Conservation (phyloP, 2,329 filamentous ascomycete species). For the Ascocoryne sarcoides region DNA sequence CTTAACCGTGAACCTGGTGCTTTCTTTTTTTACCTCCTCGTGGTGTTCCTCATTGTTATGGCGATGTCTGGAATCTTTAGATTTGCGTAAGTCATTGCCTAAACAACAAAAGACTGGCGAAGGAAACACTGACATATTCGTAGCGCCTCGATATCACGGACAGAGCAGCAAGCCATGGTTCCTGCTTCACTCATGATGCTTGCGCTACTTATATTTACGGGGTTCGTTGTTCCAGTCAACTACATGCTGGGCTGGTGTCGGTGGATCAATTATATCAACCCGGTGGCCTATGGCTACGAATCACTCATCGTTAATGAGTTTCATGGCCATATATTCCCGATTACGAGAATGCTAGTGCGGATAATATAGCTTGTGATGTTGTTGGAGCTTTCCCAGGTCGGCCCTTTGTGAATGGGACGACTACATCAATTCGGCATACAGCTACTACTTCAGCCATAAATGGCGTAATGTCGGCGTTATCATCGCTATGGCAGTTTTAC, state of each 20-base stretch:
- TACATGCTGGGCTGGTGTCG: constrained; percentile 71
- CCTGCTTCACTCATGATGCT: constrained; percentile 42
- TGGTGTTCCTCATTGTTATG: constrained; percentile 11
- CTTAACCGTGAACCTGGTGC: constrained; percentile 53
- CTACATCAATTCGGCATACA: constrained; percentile 45
- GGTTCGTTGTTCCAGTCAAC: constrained; percentile 33
- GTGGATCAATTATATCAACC: constrained; percentile 61
- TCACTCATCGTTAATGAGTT: constrained; percentile 79
- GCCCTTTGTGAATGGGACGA: constrained; percentile 45
- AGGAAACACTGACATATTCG: no score
- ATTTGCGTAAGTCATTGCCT: no score
- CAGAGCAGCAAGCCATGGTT: constrained; percentile 54
- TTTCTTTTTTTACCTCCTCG: constrained; percentile 67
- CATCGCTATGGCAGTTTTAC: constrained; percentile 52
- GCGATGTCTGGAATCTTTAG: not conserved
- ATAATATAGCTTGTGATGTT: constrained; percentile 40
- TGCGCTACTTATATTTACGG: constrained; percentile 22
- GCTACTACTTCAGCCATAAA: constrained; percentile 39
- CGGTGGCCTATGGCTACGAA: constrained; percentile 69
- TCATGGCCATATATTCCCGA: constrained; percentile 12
- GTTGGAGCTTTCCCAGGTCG: constrained; percentile 47
- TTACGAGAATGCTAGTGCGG: constrained; percentile 3
- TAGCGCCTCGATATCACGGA: constrained; percentile 58
- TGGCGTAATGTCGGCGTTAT: constrained; percentile 55
- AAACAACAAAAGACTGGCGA: no score